A percentile compares a stretch with the other conserved stretches of the same genome.
Conservation (phyloP, 495 filamentous ascomycete species). For the Hamigera avellanea region DNA sequence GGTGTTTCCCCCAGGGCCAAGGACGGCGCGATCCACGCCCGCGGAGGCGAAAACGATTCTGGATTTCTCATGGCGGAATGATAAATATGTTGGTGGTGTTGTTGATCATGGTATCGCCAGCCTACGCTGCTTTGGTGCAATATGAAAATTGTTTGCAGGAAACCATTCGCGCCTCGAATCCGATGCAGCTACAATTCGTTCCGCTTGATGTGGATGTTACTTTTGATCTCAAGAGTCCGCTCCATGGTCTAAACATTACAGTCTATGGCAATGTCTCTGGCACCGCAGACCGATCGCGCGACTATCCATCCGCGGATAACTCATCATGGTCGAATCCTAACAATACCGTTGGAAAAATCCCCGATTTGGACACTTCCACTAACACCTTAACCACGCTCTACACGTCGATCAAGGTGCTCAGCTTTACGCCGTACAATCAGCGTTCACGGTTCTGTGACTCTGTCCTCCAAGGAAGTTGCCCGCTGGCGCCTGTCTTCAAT, state of each 20-base stretch:
- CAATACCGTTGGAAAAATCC: conserved; percentile 64
- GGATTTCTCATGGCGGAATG: conserved; percentile 3
- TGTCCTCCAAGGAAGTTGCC: conserved; percentile 53
- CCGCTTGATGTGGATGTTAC: conserved; percentile 59
- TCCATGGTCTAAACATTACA: conserved; percentile 62
- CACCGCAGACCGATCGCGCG: conserved; percentile 21
- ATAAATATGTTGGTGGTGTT: conserved; percentile 14
- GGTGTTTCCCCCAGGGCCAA: conserved; percentile 6
- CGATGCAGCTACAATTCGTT: conserved; percentile 64
- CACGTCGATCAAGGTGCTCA: conserved; percentile 57
- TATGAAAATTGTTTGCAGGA: conserved; percentile 77
- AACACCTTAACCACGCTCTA: conserved; percentile 60
- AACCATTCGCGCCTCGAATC: conserved; percentile 39
- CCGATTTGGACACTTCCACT: conserved; percentile 38
- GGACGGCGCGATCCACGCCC: conserved; percentile 14
- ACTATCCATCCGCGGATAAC: conserved; percentile 41
- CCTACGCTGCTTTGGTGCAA: conserved; percentile 48
- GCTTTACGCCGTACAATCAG: conserved; percentile 52
- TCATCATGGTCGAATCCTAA: conserved; percentile 42
- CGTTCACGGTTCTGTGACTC: conserved; percentile 49
- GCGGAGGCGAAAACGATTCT: conserved; percentile 11
- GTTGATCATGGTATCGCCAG: conserved; percentile 13
- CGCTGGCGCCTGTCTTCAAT: conserved; percentile 61
- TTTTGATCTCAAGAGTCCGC: conserved; percentile 50
- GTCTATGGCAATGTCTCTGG: conserved; percentile 90